Base-by-base conservation (phyloP, 441 rosid genomes). In the Metrosideros polymorpha region DNA sequence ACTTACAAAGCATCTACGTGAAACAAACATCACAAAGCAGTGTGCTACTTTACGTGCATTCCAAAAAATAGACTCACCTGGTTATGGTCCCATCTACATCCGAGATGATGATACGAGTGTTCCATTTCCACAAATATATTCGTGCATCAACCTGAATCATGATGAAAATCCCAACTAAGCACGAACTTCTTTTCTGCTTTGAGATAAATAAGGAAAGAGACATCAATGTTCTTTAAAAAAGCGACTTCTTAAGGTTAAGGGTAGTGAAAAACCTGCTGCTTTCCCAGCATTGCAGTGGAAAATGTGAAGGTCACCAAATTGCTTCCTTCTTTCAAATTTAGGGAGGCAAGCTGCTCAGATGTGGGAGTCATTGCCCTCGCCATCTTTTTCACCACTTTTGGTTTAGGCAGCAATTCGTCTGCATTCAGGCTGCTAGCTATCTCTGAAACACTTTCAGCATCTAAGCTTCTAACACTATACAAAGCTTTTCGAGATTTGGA, bases 31-130 rank as follows among this genome's bases (percentile, higher is more conserved):
- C 79, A 71, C 49, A 71, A 71, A 22, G 47, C 79, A 71, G 79
- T 22, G n/a, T 71, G 15, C 79, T 22, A 71, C 22, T 18, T 71
- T 39, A 39, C 12, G 2, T 71, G 49, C 79, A 71, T 19, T 35
- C 15, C 54, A 52, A 83, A 83, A 52, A 89, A 75, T 87, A 84
- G 15, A 56, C 93, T 90, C 91, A 94, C 99, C 91, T 96, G 85
- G 99, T 98, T 84, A 98, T 98, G 56, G 99, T 98, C 88, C 99
- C 99, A 90, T 98, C 99, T 85, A 98, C 99, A 92, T 98, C 99
- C 39, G 99, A 96, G 89, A 98, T 91, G 84, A 98, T 99, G 85
- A 98, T 92, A 51, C 94, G 96, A 84, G 96, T 88, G 91, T 96
- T 93, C 99, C 99, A 98, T 89, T 96, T 98, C 99, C 99, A 98